Conservation (phyloP, 2,329 filamentous ascomycete species). For the Calonectria naviculata region DNA sequence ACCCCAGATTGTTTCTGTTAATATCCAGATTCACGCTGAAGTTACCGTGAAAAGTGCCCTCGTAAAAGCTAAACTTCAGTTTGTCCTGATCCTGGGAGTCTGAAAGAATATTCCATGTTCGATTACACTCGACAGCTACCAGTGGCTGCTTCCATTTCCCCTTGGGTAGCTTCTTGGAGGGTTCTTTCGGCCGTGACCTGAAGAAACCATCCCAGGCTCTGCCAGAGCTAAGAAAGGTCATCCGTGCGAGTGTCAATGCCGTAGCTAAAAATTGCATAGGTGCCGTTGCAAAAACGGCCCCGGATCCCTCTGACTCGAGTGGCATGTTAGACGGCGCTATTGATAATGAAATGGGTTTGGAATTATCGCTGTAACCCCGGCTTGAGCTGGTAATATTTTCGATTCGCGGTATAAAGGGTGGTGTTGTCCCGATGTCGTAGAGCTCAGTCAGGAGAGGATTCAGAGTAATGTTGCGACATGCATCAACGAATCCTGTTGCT, state of each 20-base stretch:
- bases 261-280: not conserved
- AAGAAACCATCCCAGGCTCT: not conserved
- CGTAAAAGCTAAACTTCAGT: not conserved
- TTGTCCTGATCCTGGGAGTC: not conserved
- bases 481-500: not conserved
- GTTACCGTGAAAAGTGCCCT: not conserved
- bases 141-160: constrained; percentile 6
- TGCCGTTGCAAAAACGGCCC: not conserved
- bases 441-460: not conserved
- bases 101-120: not conserved
- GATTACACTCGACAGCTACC: not conserved
- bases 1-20: not conserved
- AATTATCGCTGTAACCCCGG: not conserved
- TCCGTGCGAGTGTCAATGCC: not conserved
- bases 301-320: not conserved
- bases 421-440: not conserved
- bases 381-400: not conserved
- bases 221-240: not conserved
- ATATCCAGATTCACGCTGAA: not conserved
- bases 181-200: not conserved
- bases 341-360: not conserved
- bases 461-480: not conserved
- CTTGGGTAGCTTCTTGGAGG: not conserved
- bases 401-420: not conserved
- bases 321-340: not conserved